Base-by-base conservation (phyloP, 2,329 filamentous ascomycete genomes). In the Ophiostoma ulmi region DNA sequence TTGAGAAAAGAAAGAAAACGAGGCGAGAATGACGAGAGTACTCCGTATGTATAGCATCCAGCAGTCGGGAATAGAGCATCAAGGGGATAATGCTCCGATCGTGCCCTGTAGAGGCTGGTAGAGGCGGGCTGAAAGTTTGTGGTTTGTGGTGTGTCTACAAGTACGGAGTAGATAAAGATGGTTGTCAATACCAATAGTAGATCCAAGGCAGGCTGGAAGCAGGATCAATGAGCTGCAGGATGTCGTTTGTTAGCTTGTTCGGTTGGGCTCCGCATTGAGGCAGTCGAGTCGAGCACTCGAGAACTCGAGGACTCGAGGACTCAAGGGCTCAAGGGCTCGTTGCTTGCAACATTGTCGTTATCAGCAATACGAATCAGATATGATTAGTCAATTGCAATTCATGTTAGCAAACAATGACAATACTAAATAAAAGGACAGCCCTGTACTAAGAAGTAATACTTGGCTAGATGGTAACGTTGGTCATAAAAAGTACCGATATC, bases 81-180 rank as follows among this genome's bases (percentile, higher is more conserved):
- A n/a, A 58, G 52, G 52, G 52, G 52, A 58, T 8, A 58, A 58
- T 58, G 52, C 52, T 58, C 52, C 52, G 52, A 22, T 26, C 22
- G 52, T 58, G 13, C 52, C 22, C 22, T 58, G 8, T 13, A 26
- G 52, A 26, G n/a, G 13, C n/a, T 31, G 22, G 52, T 58, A 20
- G 5, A 48, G 17, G 44, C 44, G 17, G 17, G 44, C 44, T 48
- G 17, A 20, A 20, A 6, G 38, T 39, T 11, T 13, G 38, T 39
- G 2, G 38, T 39, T 39, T 39, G 44, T 48, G 7, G 44, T 48
- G 7, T 48, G 44, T 48, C 44, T 17, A 48, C 44, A 48, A n/a
- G 17, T 17, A 48, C 31, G 44, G 20, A 5, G 17, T 17, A 20
- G 44, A 31, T 31, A 31, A 31, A 31, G 31, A 31, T 31, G 31